Conservation (phyloP, 345 rosid genomes). For the Camelina laxa region DNA sequence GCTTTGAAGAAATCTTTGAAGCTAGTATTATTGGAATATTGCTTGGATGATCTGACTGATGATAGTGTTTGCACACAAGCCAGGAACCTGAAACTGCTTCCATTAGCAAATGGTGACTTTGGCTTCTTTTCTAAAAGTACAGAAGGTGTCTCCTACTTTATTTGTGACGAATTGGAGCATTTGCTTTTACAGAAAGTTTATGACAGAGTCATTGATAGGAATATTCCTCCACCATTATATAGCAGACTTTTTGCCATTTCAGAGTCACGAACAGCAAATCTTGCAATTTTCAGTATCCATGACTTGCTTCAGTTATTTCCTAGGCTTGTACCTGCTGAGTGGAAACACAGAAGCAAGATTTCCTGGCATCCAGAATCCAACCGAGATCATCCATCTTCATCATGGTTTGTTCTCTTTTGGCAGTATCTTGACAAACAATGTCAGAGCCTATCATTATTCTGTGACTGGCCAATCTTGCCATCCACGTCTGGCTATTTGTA, state of each 20-base stretch:
- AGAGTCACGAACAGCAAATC: conserved; percentile 65
- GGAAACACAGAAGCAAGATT: conserved; percentile 75
- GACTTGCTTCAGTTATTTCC: conserved; percentile 67
- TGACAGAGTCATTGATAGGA: conserved; percentile 73
- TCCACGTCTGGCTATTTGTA: conserved; percentile 74
- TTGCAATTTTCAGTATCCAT: conserved; percentile 57
- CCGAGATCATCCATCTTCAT: conserved; percentile 64
- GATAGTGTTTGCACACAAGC: conserved; percentile 66
- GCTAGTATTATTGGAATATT: conserved; percentile 86
- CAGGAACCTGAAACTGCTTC: conserved; percentile 69
- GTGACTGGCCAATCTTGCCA: conserved; percentile 96
- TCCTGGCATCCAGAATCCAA: conserved; percentile 69
- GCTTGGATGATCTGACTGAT: conserved; percentile 90
- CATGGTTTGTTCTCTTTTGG: conserved; percentile 93
- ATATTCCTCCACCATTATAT: conserved; percentile 60
- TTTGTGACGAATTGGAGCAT: conserved; percentile 79
- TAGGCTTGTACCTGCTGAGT: conserved; percentile 80
- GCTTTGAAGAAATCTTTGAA: conserved; percentile 61
- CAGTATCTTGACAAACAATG: conserved; percentile 67
- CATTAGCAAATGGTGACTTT: conserved; percentile 83
- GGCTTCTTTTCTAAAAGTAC: conserved; percentile 65
- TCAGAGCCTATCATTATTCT: conserved; percentile 65
- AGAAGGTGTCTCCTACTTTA: conserved; percentile 61
- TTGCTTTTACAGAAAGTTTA: conserved; percentile 65
- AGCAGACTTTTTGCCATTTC: conserved; percentile 76